Conservation (phyloP, 805 yeast genomes). For the Metschnikowia peoriensis region DNA sequence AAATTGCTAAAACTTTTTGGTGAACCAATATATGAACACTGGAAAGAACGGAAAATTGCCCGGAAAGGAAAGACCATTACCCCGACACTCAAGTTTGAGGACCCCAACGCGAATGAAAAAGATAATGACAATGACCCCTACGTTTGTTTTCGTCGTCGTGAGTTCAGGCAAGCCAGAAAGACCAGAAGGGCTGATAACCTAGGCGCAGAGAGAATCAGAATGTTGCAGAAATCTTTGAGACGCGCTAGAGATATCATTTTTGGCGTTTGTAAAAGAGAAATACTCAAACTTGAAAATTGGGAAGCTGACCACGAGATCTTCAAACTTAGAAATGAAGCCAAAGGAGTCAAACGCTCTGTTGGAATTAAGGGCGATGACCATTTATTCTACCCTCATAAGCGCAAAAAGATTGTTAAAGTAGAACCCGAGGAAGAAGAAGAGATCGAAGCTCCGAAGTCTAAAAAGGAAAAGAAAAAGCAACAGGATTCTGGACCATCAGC, state of each 20-base stretch:
- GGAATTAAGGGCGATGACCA: constrained; percentile 84
- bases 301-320: constrained; percentile 67
- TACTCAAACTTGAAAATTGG: constrained; percentile 57
- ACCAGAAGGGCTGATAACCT: constrained; percentile 92
- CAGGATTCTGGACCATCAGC: constrained; percentile 16
- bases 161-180: constrained; percentile 91
- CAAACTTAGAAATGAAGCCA: constrained; percentile 68
- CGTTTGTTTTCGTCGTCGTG: constrained; percentile 92
- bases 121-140: constrained; percentile 91
- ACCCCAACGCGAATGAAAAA: constrained; percentile 68
- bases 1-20: constrained; percentile 61
- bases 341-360: constrained; percentile 68
- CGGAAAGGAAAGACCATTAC: constrained; percentile 68
- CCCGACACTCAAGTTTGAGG: constrained; percentile 81
- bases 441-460: constrained; percentile 10
- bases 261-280: constrained; percentile 73
- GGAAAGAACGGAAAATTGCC: constrained; percentile 71
- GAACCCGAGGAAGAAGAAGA: constrained; percentile 35
- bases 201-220: constrained; percentile 78
- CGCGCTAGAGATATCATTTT: constrained; percentile 69
- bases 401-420: constrained; percentile 47
- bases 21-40: constrained; percentile 67
- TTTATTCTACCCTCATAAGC: constrained; percentile 73
- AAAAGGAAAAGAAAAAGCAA: constrained; percentile 17
- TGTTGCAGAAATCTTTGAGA: constrained; percentile 71